Conservation (phyloP, 2,329 filamentous ascomycete species). For the Colletotrichum cereale region DNA sequence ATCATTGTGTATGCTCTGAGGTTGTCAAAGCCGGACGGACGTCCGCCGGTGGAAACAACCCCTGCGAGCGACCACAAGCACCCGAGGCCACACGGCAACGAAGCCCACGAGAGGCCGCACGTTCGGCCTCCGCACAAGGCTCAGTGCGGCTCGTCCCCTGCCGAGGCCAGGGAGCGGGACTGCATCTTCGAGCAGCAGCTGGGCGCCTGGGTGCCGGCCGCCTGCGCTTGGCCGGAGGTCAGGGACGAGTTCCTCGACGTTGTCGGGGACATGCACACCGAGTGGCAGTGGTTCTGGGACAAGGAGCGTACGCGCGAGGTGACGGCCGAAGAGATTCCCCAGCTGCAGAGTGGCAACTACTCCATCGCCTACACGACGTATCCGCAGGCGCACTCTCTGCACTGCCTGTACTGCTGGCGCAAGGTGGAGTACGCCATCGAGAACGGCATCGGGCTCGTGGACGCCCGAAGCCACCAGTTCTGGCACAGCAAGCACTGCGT, state of each 20-base stretch:
- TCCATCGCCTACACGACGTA: slow-evolving; percentile 6
- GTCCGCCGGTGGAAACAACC: too few relatives aligned
- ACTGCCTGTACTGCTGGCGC: slow-evolving; percentile 19
- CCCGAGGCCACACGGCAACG: neutral
- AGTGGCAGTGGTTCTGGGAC: slow-evolving; percentile 16
- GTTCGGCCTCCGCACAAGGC: too few relatives aligned
- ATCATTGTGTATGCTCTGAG: neutral
- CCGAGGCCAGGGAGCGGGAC: neutral
- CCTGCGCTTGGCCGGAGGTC: slow-evolving; percentile 8
- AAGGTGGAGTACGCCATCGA: slow-evolving; percentile 19
- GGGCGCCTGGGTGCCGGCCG: neutral
- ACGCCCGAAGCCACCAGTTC: slow-evolving; percentile 15
- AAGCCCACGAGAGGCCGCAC: neutral
- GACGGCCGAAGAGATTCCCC: neutral
- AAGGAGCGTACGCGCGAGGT: slow-evolving; percentile 5
- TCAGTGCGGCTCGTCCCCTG: neutral
- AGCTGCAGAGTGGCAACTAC: slow-evolving; percentile 8
- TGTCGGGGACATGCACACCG: slow-evolving; percentile 2
- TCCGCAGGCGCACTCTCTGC: slow-evolving; percentile 5
- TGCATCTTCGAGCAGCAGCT: neutral
- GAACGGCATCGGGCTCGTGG: slow-evolving; percentile 2
- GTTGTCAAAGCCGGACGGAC: neutral
- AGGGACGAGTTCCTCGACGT: slow-evolving; percentile 18
- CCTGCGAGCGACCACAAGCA: neutral
- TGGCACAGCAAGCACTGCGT: slow-evolving; percentile 23